Evolutionary conservation across 2,329 filamentous ascomycete species (phyloP), one percentile per base, ranked within the genome.

Genomic region (Ophiostoma populinum): DNA sequence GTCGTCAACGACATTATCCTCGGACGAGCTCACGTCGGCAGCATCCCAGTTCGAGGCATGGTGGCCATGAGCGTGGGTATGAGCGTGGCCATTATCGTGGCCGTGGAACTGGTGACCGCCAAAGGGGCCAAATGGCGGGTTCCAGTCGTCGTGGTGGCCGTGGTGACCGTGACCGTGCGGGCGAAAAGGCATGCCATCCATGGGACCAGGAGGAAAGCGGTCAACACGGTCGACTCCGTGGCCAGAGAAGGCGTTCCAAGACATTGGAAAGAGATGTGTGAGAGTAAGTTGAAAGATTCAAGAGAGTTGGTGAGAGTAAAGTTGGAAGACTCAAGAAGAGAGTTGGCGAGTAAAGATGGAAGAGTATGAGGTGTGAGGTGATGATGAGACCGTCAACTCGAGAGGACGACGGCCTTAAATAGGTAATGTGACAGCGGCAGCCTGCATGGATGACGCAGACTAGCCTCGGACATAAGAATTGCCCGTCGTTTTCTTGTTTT

Each of bases 1-100:
- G 29, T 16, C 40, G 28, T 35, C 38, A 29, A 32, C 43, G 34
- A 16, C 42, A 32, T 25, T 40, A 33, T 33, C 29, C 13, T 30
- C 30, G 30, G 15, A 17, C n/a, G 21, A 19, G 22, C 13, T 18
- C n/a, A n/a, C 21, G 12, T 20, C 22, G 31, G 5, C 12, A 11
- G 18, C 20, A 8, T 27, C 32, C 15, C 12, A 26, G 21, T 30
- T 34, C 9, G 18, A 27, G 13, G 22, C 28, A 13, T 31, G 24
- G n/a, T 27, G 26, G 20, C 19, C 22, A 7, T 21, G 22, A 12
- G 21, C 24, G 18, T 35, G 31, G 15, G 28, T 20, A 22, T 29
- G 19, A 13, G 22, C 36, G 20, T 24, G 21, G 9, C 28, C 26
- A 21, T 19, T 9, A 10, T 11, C 15, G 15, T 12, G 20, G 27